These are phyloP conservation scores for Lasiodiplodia sp. DNA, from an alignment of 2,329 filamentous ascomycete species.

Conservation along the genomic window DNA sequence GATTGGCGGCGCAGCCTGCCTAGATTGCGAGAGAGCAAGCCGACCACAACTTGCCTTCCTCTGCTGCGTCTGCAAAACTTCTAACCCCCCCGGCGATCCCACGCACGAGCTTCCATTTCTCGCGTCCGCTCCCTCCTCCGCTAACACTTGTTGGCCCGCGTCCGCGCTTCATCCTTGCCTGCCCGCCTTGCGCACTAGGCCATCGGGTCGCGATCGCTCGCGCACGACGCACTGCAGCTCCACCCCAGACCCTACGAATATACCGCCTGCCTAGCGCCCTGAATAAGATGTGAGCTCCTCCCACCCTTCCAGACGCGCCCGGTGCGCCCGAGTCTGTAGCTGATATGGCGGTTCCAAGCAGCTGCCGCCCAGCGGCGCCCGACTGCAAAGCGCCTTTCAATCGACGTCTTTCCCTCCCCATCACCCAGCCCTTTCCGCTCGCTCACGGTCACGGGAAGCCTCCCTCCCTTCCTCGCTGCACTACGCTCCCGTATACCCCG, in stretches of 20 bases:
- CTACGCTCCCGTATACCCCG: slow-evolving; percentile 37
- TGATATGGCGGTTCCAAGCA: slow-evolving; percentile 39
- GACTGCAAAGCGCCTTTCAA: slow-evolving; percentile 16
- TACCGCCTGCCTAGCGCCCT: neutral
- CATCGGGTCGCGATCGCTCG: slow-evolving; percentile 9
- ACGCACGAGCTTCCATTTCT: neutral
- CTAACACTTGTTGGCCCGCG: slow-evolving; percentile 7
- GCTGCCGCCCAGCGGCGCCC: slow-evolving; percentile 37
- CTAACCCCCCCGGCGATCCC: slow-evolving; percentile 4
- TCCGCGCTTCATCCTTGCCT: neutral
- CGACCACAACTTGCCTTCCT: no score
- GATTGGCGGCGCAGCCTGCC: no score
- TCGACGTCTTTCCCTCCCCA: slow-evolving; percentile 31
- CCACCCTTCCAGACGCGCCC: neutral
- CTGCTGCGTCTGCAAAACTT: neutral
- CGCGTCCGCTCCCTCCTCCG: slow-evolving; percentile 7
- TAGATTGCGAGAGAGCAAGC: no score
- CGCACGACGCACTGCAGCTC: neutral
- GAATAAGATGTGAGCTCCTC: slow-evolving; percentile 12
- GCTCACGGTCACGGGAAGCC: slow-evolving; percentile 31
- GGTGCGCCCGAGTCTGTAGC: neutral
- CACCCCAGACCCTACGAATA: slow-evolving; percentile 3
- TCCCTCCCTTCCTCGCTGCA: slow-evolving; percentile 25
- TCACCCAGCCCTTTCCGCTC: slow-evolving; percentile 37
- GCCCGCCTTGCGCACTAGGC: neutral